phyloP scores from a whole-genome alignment of 2,329 filamentous ascomycete genomes.

The Hypoxylon sp. region DNA sequence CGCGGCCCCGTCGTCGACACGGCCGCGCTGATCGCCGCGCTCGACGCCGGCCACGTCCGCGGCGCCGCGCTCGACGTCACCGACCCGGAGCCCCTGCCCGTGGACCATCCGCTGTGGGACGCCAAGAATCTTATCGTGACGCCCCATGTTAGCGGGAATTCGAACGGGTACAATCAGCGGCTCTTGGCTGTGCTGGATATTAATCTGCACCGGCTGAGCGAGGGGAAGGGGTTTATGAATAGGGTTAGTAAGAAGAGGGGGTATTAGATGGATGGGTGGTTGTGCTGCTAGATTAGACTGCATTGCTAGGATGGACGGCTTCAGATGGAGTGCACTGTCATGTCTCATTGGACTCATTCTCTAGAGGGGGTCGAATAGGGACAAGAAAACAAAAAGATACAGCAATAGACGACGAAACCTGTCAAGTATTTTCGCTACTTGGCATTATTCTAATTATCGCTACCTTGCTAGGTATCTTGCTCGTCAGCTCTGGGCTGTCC shows the following conservation, averaged over 20 bases:
- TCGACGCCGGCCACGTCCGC: constrained; percentile 50
- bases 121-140: constrained; percentile 66
- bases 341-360: too few species aligned
- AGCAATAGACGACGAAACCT: too few species aligned
- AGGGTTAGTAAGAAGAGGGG: constrained; percentile 44
- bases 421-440: too few species aligned
- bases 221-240: constrained; percentile 44
- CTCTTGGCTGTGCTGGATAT: constrained; percentile 41
- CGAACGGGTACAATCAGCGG: constrained; percentile 39
- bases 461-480: too few species aligned
- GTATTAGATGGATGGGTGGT: too few species aligned
- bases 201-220: constrained; percentile 41
- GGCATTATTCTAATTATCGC: too few species aligned
- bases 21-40: constrained; percentile 61
- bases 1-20: constrained; percentile 54
- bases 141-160: constrained; percentile 45
- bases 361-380: too few species aligned
- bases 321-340: too few species aligned
- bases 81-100: constrained; percentile 72
- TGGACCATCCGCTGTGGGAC: constrained; percentile 69
- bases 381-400: too few species aligned
- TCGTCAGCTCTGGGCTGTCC: too few species aligned
- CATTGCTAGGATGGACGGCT: too few species aligned
- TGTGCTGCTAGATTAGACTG: too few species aligned
- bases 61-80: constrained; percentile 75